These are phyloP conservation scores for Acorus gramineus DNA, from an alignment of 106 monocot genomes.

Conservation along the genomic window DNA sequence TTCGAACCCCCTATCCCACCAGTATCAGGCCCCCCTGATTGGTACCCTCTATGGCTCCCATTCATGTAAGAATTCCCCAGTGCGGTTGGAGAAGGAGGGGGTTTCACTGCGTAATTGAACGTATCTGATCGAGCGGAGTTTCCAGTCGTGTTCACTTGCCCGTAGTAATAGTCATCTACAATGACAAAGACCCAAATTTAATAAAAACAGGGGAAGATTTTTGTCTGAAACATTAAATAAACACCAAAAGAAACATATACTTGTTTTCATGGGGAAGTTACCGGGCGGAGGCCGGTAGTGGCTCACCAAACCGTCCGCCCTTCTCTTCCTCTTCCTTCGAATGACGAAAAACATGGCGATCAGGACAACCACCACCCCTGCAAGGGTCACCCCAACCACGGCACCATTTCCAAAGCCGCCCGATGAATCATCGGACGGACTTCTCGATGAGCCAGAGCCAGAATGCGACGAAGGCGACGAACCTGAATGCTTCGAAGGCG, in stretches of 20 bases:
- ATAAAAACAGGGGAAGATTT: slow-evolving; percentile 1
- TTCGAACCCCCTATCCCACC: slow-evolving; percentile 22
- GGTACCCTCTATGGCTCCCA: slow-evolving; percentile 19
- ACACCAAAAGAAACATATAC: slow-evolving; percentile 14
- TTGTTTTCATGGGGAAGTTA: slow-evolving; percentile 25
- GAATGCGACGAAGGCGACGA: slow-evolving; percentile 3
- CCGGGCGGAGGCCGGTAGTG: slow-evolving; percentile 19
- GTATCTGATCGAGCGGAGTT: slow-evolving; percentile 14
- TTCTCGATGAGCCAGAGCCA: slow-evolving; percentile 1
- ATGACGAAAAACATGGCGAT: slow-evolving; percentile 17
- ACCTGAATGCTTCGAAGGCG: neutral
- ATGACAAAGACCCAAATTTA: neutral
- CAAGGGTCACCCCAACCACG: slow-evolving; percentile 22
- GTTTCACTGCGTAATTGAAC: slow-evolving; percentile 7
- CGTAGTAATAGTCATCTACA: slow-evolving; percentile 38
- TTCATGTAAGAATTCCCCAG: neutral
- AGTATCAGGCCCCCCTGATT: slow-evolving; percentile 16
- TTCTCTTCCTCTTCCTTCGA: slow-evolving; percentile 23
- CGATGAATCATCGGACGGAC: slow-evolving; percentile 5
- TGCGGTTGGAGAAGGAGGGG: slow-evolving; percentile 12
- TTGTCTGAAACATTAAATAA: neutral
- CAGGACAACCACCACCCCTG: slow-evolving; percentile 22
- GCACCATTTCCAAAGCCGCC: slow-evolving; percentile 2
- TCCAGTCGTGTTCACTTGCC: slow-evolving; percentile 10
- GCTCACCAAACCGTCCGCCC: slow-evolving; percentile 8